Percentiles rank a stretch among this genome's conserved stretches.
Evolutionary conservation across 1,139 yeast species (phyloP).

Genomic region (Hemisphaericaspora subhashii): DNA sequence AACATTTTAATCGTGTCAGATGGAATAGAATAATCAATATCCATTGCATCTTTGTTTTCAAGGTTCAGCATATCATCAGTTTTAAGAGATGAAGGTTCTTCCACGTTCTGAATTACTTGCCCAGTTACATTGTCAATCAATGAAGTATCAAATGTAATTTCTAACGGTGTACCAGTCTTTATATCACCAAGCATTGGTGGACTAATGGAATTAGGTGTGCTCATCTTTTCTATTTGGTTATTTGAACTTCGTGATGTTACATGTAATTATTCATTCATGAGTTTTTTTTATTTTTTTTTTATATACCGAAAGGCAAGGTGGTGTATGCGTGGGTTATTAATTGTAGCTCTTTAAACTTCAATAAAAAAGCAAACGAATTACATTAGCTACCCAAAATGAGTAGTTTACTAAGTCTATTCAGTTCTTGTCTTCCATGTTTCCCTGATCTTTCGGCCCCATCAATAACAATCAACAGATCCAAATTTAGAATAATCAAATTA

Average conservation of each 20-base stretch:
- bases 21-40: constrained; percentile 1
- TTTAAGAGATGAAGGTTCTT: not conserved
- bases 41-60: constrained; percentile 5
- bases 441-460: constrained; percentile 46
- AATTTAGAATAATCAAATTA: constrained; percentile 60
- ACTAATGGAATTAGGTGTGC: constrained; percentile 6
- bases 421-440: constrained; percentile 43
- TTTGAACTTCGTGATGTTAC: no score
- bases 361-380: no score
- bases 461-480: constrained; percentile 49
- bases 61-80: not conserved
- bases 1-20: not conserved
- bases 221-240: constrained; percentile 2
- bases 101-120: not conserved
- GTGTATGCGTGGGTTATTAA: no score
- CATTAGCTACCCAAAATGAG: constrained; percentile 24
- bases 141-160: constrained; percentile 10
- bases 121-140: constrained; percentile 1
- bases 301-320: no score
- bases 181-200: constrained; percentile 12
- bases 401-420: constrained; percentile 22
- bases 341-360: no score
- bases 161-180: constrained; percentile 11
- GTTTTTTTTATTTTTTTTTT: no score
- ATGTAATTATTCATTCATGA: no score